Base-by-base conservation (phyloP, 2,329 filamentous ascomycete genomes). In the Xylariales sp. region DNA sequence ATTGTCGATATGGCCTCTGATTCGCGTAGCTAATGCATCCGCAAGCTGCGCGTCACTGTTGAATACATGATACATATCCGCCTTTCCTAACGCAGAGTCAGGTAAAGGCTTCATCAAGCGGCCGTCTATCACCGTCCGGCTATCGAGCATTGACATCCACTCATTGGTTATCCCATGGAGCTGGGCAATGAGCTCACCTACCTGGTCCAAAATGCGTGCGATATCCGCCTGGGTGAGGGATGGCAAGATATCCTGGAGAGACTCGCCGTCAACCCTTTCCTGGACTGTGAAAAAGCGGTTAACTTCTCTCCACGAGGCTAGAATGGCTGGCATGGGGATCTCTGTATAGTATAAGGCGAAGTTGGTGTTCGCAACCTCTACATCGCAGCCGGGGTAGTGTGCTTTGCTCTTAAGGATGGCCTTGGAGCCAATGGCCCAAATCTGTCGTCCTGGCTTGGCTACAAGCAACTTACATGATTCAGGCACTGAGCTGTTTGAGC, bases 51-150 rank as follows among this genome's bases (percentile, higher is more conserved):
- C 20, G 20, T 36, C 20, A n/a, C 19, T 25, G 10, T 22, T 20
- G 9, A 36, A 14, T 21, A 20, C 18, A 8, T 22, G 43, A 25
- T 12, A 41, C 3, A 5, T 20, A 14, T 41, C 44, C 2, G 3
- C 10, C 22, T 11, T 27, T 4, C 4, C n/a, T 2, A 31, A 5
- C 1, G 20, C 6, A 1, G 16, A n/a, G n/a, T n/a, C 16, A 3
- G 21, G 28, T 9, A 44, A n/a, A 2, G 44, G 40, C 40, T 41
- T 45, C 11, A 46, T 31, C 14, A 49, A 20, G 6, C 45, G 41
- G 9, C 34, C 31, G 34, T 47, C 41, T 9, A 45, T 31, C 4
- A 47, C 45, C 3, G 32, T 22, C 4, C 32, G 14, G 16, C 44
- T 35, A 18, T 46, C 40, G 11, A 44, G 20, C 42, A 38, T 48